Conservation (phyloP, 805 yeast species). For the Saccharomycopsis sp. region DNA sequence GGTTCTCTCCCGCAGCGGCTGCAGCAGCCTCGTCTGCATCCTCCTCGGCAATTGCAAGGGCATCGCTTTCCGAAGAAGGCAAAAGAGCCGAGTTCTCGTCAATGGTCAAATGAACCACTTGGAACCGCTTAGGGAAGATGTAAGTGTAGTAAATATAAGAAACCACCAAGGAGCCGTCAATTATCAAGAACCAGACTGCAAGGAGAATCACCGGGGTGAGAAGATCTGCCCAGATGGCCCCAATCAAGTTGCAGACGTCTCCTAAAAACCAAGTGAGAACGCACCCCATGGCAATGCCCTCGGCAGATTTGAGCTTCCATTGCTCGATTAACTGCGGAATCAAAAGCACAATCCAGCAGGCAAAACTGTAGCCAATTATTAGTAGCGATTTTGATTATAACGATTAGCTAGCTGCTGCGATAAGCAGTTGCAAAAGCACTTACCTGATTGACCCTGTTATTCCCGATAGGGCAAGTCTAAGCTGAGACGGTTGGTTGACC, state of each 20-base stretch:
- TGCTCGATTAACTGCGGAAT: constrained; percentile 77
- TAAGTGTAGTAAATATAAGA: constrained; percentile 53
- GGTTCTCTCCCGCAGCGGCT: constrained; percentile 5
- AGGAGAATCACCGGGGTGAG: constrained; percentile 63
- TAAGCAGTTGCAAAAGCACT: constrained; percentile 20
- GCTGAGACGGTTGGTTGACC: constrained; percentile 22
- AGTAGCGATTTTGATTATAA: background rate
- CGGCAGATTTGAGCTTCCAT: constrained; percentile 66
- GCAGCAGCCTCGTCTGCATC: constrained; percentile 17
- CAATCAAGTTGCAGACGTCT: constrained; percentile 59
- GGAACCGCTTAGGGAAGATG: constrained; percentile 36
- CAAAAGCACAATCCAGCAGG: constrained; percentile 73
- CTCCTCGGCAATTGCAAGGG: background rate
- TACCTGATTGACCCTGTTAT: constrained; percentile 60
- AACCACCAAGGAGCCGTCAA: constrained; percentile 52
- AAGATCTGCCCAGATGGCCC: constrained; percentile 63
- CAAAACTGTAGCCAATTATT: constrained; percentile 35
- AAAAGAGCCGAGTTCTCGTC: constrained; percentile 16
- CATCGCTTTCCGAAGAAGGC: background rate
- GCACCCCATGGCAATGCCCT: constrained; percentile 67
- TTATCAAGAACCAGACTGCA: constrained; percentile 72
- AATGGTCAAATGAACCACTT: constrained; percentile 9
- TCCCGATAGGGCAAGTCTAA: constrained; percentile 47
- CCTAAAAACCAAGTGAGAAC: constrained; percentile 66
- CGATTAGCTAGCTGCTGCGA: background rate